Percentiles rank a stretch among this genome's conserved stretches.
Conservation (phyloP, 2,329 filamentous ascomycete genomes). For the Dactylellina sp. region DNA sequence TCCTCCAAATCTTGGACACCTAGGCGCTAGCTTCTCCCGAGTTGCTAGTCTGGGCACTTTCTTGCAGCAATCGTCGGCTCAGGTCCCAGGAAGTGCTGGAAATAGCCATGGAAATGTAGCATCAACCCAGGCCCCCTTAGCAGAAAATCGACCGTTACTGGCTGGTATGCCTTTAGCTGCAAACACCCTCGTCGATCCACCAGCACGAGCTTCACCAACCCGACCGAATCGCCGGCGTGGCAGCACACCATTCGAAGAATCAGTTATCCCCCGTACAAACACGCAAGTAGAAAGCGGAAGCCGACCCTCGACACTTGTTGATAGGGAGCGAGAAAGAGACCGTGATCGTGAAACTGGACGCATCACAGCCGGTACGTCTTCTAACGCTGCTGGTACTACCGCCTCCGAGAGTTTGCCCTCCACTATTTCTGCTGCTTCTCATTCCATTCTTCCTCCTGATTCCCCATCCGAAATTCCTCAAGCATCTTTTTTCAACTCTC, state of each 20-base stretch:
- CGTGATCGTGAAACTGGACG: constrained; percentile 54
- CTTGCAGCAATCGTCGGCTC: constrained; percentile 26
- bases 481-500: constrained; percentile 10
- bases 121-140: constrained; percentile 15
- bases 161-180: constrained; percentile 21
- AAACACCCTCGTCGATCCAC: constrained; percentile 13
- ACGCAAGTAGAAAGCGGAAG: constrained; percentile 5
- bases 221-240: constrained; percentile 35
- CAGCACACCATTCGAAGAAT: constrained; percentile 39
- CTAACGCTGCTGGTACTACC: constrained; percentile 47
- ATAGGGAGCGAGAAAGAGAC: constrained; percentile 49
- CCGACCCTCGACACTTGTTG: constrained; percentile 31
- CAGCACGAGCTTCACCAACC: constrained; percentile 29
- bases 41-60: constrained; percentile 42
- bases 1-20: constrained; percentile 40
- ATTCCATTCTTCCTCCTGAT: constrained; percentile 21
- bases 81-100: background rate
- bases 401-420: constrained; percentile 50
- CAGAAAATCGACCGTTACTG: constrained; percentile 20
- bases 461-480: constrained; percentile 17
- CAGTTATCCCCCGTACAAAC: constrained; percentile 11
- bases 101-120: constrained; percentile 18
- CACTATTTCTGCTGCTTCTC: constrained; percentile 20
- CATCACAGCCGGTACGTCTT: constrained; percentile 56
- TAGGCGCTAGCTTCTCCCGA: constrained; percentile 41